Conservation (phyloP, 176 grass and related monocot species). For the Raddia guianensis region DNA sequence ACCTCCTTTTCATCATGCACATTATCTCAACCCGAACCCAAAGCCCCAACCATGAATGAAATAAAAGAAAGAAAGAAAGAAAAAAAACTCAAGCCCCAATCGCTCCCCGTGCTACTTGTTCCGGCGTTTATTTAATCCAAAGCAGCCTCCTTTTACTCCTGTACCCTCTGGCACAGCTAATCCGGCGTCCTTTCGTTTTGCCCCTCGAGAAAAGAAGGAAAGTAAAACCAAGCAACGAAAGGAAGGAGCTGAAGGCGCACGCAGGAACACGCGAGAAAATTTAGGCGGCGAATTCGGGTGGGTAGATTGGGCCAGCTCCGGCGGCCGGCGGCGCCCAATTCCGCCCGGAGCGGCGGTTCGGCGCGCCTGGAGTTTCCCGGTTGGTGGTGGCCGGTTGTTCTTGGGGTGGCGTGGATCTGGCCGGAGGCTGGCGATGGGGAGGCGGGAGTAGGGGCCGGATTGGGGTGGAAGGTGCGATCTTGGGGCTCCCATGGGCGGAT, state of each 20-base stretch:
- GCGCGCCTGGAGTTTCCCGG: neutral
- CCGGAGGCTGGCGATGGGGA: slow-evolving; percentile 37
- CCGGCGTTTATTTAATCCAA: slow-evolving; percentile 46
- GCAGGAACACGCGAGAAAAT: slow-evolving; percentile 27
- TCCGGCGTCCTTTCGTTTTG: slow-evolving; percentile 38
- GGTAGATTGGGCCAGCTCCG: slow-evolving; percentile 11
- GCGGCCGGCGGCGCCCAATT: slow-evolving; percentile 8
- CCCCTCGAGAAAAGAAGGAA: slow-evolving; percentile 17
- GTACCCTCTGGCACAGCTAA: slow-evolving; percentile 64
- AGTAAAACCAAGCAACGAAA: slow-evolving; percentile 40
- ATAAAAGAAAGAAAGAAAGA: neutral
- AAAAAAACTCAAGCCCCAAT: slow-evolving; percentile 5
- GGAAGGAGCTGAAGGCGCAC: slow-evolving; percentile 14
- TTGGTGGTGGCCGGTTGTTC: slow-evolving; percentile 28
- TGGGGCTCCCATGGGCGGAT: slow-evolving; percentile 69
- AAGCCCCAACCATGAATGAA: slow-evolving; percentile 14
- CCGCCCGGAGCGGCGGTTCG: slow-evolving; percentile 10
- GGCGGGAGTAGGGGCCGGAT: slow-evolving; percentile 29
- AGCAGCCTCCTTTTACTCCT: slow-evolving; percentile 44
- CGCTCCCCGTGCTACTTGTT: slow-evolving; percentile 9
- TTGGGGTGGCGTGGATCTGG: slow-evolving; percentile 48
- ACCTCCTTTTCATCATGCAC: slow-evolving; percentile 9
- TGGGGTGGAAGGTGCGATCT: slow-evolving; percentile 46
- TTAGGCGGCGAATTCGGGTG: slow-evolving; percentile 38
- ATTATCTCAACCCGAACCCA: neutral